Percentiles rank a stretch among this genome's conserved stretches.
phyloP scores from a whole-genome alignment of 495 filamentous ascomycete genomes.

The Diplogelasinospora grovesii region DNA sequence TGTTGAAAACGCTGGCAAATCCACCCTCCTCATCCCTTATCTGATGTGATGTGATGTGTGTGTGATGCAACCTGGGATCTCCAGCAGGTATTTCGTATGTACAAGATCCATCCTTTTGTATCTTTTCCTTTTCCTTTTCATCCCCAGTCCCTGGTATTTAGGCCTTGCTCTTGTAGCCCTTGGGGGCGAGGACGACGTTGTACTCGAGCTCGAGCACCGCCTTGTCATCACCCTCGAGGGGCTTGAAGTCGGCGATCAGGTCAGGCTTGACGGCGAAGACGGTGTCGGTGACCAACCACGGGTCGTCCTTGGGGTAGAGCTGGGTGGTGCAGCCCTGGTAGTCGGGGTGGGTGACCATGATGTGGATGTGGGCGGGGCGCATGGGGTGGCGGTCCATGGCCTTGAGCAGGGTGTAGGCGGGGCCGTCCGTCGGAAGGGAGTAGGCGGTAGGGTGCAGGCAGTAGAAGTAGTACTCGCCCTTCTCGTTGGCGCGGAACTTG shows the following conservation, averaged over 20 bases:
- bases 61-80: too few relatives aligned
- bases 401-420: slow-evolving; percentile 60
- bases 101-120: background rate
- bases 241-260: slow-evolving; percentile 65
- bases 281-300: slow-evolving; percentile 62
- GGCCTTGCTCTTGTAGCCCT: slow-evolving; percentile 44
- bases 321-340: slow-evolving; percentile 68
- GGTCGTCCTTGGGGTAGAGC: slow-evolving; percentile 66
- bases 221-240: slow-evolving; percentile 52
- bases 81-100: background rate
- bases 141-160: slow-evolving; percentile 12
- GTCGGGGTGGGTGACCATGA: slow-evolving; percentile 55
- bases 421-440: slow-evolving; percentile 67
- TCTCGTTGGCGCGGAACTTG: slow-evolving; percentile 71
- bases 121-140: background rate
- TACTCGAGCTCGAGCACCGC: slow-evolving; percentile 66
- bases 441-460: slow-evolving; percentile 79
- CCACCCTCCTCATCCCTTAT: too few relatives aligned
- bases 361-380: slow-evolving; percentile 79
- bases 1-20: too few relatives aligned
- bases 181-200: slow-evolving; percentile 50
- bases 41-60: too few relatives aligned
- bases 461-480: slow-evolving; percentile 74
- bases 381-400: slow-evolving; percentile 77
- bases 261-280: slow-evolving; percentile 80